Conservation (phyloP, 2,329 filamentous ascomycete species). For the Nemania sp. region DNA sequence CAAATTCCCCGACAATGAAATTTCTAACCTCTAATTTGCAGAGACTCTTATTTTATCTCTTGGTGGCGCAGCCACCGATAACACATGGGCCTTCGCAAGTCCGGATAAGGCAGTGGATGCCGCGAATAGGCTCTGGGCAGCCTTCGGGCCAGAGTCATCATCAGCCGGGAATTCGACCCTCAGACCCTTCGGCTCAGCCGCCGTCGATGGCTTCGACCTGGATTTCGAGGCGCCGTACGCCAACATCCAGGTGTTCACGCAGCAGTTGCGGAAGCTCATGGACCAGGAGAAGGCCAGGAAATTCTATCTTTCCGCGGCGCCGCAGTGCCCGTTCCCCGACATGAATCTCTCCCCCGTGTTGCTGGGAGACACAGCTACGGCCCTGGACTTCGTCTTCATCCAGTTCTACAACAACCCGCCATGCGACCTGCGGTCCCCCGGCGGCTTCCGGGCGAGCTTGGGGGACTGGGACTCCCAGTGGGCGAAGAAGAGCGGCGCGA, state of each 20-base stretch:
- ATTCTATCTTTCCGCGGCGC: constrained; percentile 66
- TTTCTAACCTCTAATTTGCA: background rate
- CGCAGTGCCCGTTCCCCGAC: constrained; percentile 71
- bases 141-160: constrained; percentile 64
- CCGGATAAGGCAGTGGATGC: constrained; percentile 54
- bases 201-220: constrained; percentile 76
- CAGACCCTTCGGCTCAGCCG: constrained; percentile 69
- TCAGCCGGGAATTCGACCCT: constrained; percentile 41
- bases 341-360: constrained; percentile 60
- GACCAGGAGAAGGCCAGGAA: constrained; percentile 43
- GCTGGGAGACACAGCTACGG: constrained; percentile 48
- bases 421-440: constrained; percentile 58
- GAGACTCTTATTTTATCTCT: constrained; percentile 73
- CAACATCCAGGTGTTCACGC: constrained; percentile 65
- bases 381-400: constrained; percentile 64
- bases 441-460: constrained; percentile 52
- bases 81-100: constrained; percentile 64
- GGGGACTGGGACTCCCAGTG: constrained; percentile 68
- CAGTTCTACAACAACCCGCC: constrained; percentile 74
- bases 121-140: constrained; percentile 69
- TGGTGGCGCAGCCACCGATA: constrained; percentile 67
- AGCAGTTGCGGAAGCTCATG: constrained; percentile 59
- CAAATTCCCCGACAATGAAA: background rate
- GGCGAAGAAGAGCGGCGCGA: constrained; percentile 58
- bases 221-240: constrained; percentile 67